Conservation (phyloP, 129 eudicot species). For the Sambucus nigra region DNA sequence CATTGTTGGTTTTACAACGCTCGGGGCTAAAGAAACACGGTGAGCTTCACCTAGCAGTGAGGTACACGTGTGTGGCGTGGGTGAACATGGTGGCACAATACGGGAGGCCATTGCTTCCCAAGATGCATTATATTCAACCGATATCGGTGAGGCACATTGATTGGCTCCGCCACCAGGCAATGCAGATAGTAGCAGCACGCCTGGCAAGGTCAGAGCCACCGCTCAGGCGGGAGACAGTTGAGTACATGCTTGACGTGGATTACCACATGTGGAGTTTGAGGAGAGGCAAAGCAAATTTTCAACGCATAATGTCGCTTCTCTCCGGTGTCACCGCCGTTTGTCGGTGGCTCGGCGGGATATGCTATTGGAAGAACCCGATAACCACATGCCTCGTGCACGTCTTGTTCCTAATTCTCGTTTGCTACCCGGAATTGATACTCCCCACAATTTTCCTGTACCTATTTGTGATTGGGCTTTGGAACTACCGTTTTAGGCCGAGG, state of each 20-base stretch:
- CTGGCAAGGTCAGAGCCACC: constrained; percentile 87
- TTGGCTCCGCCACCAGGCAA: constrained; percentile 89
- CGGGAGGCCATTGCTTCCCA: constrained; percentile 82
- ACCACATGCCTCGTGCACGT: constrained; percentile 75
- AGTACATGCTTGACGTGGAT: constrained; percentile 88
- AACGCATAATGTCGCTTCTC: constrained; percentile 61
- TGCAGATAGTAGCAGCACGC: constrained; percentile 59
- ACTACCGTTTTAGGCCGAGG: constrained; percentile 68
- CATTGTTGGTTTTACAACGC: constrained; percentile 57
- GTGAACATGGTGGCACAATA: constrained; percentile 75
- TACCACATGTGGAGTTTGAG: constrained; percentile 75
- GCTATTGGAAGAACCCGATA: constrained; percentile 69
- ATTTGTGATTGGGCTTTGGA: constrained; percentile 82
- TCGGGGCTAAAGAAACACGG: constrained; percentile 77
- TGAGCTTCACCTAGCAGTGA: constrained; percentile 71
- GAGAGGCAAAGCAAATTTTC: constrained; percentile 82
- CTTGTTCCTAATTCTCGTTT: constrained; percentile 63
- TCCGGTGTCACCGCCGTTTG: constrained; percentile 45
- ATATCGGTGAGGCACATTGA: constrained; percentile 75
- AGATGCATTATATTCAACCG: constrained; percentile 86
- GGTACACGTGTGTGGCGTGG: constrained; percentile 87
- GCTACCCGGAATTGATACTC: constrained; percentile 78
- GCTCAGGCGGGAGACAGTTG: constrained; percentile 58
- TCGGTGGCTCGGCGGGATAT: constrained; percentile 58
- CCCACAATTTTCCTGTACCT: constrained; percentile 86